phyloP scores from a whole-genome alignment of 169 alveolate genomes.

The Plasmodium malariae region DNA sequence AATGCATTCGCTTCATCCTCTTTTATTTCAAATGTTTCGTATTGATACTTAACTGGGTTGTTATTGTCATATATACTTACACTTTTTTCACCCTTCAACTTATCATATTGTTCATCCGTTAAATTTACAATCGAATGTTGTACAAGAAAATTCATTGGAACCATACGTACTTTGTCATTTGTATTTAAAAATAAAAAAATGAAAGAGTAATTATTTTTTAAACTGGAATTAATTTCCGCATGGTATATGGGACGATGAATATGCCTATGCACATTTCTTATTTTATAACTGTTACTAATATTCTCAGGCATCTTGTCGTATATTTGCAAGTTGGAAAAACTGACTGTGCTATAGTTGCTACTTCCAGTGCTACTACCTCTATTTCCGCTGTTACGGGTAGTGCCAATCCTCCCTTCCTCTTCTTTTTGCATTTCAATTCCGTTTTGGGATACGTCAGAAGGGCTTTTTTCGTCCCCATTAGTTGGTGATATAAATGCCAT shows the following conservation, averaged over 20 bases:
- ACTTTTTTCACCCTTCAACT: constrained; percentile 22
- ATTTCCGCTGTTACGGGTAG: not conserved
- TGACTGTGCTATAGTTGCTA: not conserved
- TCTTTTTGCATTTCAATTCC: not conserved
- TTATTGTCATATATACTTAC: constrained; percentile 32
- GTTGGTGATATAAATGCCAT: no score
- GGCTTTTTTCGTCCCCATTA: no score
- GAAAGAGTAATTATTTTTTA: not conserved
- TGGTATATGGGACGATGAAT: not conserved
- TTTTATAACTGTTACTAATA: not conserved
- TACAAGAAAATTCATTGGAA: constrained; percentile 34
- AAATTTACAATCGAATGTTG: not conserved
- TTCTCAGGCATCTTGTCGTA: not conserved
- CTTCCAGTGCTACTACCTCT: not conserved
- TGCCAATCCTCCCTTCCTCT: no score
- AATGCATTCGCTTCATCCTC: not conserved
- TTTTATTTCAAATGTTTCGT: constrained; percentile 53
- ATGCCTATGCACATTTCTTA: constrained; percentile 5
- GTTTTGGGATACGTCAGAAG: no score
- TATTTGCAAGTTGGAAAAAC: not conserved
- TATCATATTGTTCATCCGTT: constrained; percentile 23
- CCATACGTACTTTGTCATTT: not conserved
- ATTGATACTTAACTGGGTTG: constrained; percentile 15
- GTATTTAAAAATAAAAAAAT: not conserved
- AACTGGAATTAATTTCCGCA: no score